These are phyloP conservation scores for Kazachstania taianensis DNA, from an alignment of 805 yeast genomes.

Conservation along the genomic window DNA sequence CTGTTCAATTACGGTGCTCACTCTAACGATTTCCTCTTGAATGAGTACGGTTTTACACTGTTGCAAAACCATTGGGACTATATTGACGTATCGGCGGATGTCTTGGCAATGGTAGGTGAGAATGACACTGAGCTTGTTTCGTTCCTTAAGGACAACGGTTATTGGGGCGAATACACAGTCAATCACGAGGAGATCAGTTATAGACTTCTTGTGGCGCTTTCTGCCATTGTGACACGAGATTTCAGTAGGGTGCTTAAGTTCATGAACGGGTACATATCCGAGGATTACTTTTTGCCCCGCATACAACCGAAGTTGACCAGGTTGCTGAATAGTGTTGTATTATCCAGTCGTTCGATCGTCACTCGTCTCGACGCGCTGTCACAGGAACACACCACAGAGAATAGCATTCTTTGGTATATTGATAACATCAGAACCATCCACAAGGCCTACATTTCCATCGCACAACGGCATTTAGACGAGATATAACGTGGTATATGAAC, in stretches of 20 bases:
- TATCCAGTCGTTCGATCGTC: too few relatives aligned
- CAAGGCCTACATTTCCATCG: slow-evolving; percentile 14
- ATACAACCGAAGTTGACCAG: too few relatives aligned
- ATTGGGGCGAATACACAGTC: slow-evolving; percentile 68
- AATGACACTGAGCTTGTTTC: slow-evolving; percentile 5
- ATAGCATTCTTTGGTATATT: too few relatives aligned
- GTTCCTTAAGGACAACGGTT: slow-evolving; percentile 39
- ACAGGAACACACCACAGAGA: too few relatives aligned
- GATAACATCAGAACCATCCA: slow-evolving; percentile 13
- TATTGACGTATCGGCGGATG: slow-evolving; percentile 46
- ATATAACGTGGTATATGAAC: too few relatives aligned
- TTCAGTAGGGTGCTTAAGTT: slow-evolving; percentile 18
- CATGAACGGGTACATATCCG: slow-evolving; percentile 21
- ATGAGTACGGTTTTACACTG: slow-evolving; percentile 79
- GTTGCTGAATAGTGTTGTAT: slow-evolving; percentile 7
- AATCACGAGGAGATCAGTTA: slow-evolving; percentile 47
- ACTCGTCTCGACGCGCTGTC: too few relatives aligned
- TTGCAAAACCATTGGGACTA: slow-evolving; percentile 55
- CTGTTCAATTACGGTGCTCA: slow-evolving; percentile 82
- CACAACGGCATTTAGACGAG: slow-evolving; percentile 3
- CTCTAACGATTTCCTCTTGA: slow-evolving; percentile 66
- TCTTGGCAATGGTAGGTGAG: slow-evolving; percentile 29
- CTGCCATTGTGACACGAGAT: slow-evolving; percentile 32
- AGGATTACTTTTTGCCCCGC: slow-evolving; percentile 18
- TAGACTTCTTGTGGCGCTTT: slow-evolving; percentile 66